A percentile compares a stretch with the other conserved stretches of the same genome.
Evolutionary conservation across 73 alveolate species (phyloP).

Genomic region (Durusdinium trenchii): DNA sequence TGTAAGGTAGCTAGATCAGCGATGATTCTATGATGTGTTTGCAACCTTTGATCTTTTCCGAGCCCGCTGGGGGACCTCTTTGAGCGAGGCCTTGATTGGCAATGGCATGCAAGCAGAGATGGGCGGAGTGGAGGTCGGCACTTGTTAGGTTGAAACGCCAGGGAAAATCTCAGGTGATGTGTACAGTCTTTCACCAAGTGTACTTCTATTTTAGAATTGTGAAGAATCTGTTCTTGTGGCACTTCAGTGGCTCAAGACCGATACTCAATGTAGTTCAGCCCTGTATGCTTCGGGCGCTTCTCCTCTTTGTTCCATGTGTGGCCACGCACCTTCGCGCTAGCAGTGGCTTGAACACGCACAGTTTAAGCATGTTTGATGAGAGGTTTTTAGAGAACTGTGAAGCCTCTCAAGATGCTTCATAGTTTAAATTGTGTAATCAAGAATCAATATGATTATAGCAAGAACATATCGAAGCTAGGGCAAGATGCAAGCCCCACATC

Average conservation of each 20-base stretch:
- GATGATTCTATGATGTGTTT: no score
- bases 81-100: constrained; percentile 27
- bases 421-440: no score
- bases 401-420: no score
- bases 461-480: no score
- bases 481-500: no score
- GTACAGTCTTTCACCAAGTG: background rate
- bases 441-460: no score
- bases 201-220: background rate
- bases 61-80: background rate
- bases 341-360: no score
- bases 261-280: background rate
- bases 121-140: constrained; percentile 27
- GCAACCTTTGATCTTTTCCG: background rate
- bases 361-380: no score
- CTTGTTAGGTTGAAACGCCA: background rate
- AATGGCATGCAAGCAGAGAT: constrained; percentile 53
- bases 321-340: background rate
- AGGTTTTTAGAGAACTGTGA: no score
- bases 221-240: no score
- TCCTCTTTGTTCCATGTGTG: background rate
- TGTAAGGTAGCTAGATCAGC: no score
- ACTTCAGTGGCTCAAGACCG: constrained; percentile 25
- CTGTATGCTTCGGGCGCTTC: background rate
- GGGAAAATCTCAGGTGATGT: no score